phyloP scores from a whole-genome alignment of 2,329 filamentous ascomycete genomes.

The Neofusicoccum laricinum region DNA sequence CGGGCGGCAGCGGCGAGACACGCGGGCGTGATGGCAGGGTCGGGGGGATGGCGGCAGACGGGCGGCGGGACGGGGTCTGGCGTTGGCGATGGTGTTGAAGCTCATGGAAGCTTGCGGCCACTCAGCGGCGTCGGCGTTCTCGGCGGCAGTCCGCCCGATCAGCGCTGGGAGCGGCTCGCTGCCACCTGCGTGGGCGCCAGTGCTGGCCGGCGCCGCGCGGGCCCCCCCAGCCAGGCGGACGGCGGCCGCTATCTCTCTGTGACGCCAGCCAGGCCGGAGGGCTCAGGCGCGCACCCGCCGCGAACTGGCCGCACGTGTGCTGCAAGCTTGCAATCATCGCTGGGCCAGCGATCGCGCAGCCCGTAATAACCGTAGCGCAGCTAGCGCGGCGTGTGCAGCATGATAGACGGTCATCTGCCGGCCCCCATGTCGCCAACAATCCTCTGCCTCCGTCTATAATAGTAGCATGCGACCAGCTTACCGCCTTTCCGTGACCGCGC shows the following conservation, averaged over 20 bases:
- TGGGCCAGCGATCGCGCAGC: constrained; percentile 6
- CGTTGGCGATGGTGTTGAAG: constrained; percentile 15
- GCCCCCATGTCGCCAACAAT: constrained; percentile 1
- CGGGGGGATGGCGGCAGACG: not conserved
- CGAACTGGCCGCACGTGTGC: constrained; percentile 7
- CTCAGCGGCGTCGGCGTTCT: constrained; percentile 16
- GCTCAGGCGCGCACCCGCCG: not conserved
- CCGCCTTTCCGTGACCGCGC: constrained; percentile 8
- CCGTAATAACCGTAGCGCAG: constrained; percentile 5
- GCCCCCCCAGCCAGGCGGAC: no score
- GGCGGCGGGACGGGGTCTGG: not conserved
- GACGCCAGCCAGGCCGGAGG: not conserved
- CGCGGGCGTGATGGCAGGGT: not conserved
- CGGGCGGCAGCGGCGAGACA: not conserved
- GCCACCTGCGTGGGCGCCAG: no score
- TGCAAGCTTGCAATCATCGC: constrained; percentile 3
- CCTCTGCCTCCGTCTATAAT: constrained; percentile 7
- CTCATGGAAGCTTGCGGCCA: constrained; percentile 16
- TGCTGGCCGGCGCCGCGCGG: no score
- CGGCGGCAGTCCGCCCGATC: constrained; percentile 3
- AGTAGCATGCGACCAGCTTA: constrained; percentile 6
- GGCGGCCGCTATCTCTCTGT: not conserved
- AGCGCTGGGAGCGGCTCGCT: not conserved
- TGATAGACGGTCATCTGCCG: constrained; percentile 15
- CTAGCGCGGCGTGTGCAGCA: constrained; percentile 12